A percentile compares a stretch with the other conserved stretches of the same genome.
These are phyloP conservation scores for Sutorius australiensis DNA, from an alignment of 768 basidiomycete species.

Conservation along the genomic window DNA sequence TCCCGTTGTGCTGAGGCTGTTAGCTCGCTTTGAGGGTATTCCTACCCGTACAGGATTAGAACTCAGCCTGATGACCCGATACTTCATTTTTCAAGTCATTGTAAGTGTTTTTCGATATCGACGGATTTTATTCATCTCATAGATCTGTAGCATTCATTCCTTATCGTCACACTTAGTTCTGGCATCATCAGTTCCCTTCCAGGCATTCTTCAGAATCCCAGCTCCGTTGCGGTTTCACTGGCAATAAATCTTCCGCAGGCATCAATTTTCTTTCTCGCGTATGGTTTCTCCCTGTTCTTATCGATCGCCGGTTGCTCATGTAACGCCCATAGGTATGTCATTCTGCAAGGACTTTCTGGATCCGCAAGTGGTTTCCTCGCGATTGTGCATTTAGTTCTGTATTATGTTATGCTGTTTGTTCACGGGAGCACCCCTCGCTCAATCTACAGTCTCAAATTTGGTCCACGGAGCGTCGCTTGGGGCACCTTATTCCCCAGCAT, in stretches of 20 bases:
- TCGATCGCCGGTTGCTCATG: not conserved
- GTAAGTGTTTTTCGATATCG: slow-evolving; percentile 44
- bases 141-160: slow-evolving; percentile 76
- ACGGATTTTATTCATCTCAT: not conserved
- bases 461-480: slow-evolving; percentile 61
- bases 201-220: slow-evolving; percentile 61
- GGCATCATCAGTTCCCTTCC: slow-evolving; percentile 76
- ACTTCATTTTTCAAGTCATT: slow-evolving; percentile 87
- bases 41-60: slow-evolving; percentile 82
- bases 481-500: slow-evolving; percentile 70
- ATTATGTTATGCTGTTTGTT: slow-evolving; percentile 87
- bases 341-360: slow-evolving; percentile 78
- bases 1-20: slow-evolving; percentile 73
- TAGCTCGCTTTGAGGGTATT: slow-evolving; percentile 86
- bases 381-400: slow-evolving; percentile 68
- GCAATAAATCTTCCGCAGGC: slow-evolving; percentile 78
- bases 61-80: slow-evolving; percentile 87
- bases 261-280: slow-evolving; percentile 90
- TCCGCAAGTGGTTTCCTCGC: slow-evolving; percentile 79
- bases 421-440: slow-evolving; percentile 87
- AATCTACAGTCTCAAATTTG: slow-evolving; percentile 80
- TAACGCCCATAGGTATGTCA: slow-evolving; percentile 52
- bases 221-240: slow-evolving; percentile 63
- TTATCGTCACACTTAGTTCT: slow-evolving; percentile 81
- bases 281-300: slow-evolving; percentile 15